Evolutionary conservation across 2,329 filamentous ascomycete genomes (phyloP), one percentile per base, ranked within the genome.

Genomic region (Trichoderma hamatum): DNA sequence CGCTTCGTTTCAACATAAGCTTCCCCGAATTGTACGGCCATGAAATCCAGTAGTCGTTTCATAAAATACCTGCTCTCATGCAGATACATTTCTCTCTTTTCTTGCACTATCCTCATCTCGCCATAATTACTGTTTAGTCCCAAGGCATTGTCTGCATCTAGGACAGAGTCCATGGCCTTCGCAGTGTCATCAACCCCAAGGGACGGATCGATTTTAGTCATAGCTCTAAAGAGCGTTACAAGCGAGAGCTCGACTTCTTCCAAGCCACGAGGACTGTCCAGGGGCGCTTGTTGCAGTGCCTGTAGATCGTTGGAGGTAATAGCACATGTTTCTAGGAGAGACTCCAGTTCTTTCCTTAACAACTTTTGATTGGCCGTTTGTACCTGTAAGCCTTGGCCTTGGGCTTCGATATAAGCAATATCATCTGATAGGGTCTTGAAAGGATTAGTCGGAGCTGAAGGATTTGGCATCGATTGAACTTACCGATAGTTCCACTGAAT

Each of bases 331-430:
- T 94, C 90, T 28, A 99, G 86, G n/a, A 98, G 84, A 39, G 90
- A 92, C 77, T 96, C 90, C 1, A 99, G 86, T 79, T 99, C 96
- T 71, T 90, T 92, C 78, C 95, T 93, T 58, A 99, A 86, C 32
- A 97, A 86, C 78, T 97, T 97, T 78, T 99, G 96, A 75, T 99
- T 99, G 51, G 96, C 93, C 24, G 95, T 95, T 80, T 98, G 96
- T 7, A 99, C 95, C 76, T 99, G 96, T 58, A 99, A 83, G 83
- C 96, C 96, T 81, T 99, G 95, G 7, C 93, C 94, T 80, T 99
- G 96, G 2, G 96, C 94, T 82, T 99, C 96, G 72, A 99, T 98
- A 77, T 96, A 98, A 3, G 94, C 90, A 74, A 99, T 96, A 75
- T 99, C 96, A 61, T 98, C 95, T 68, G 94, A 94, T 34, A 99